phyloP scores from a whole-genome alignment of 345 rosid species.

The Eucalyptus pauciflora region DNA sequence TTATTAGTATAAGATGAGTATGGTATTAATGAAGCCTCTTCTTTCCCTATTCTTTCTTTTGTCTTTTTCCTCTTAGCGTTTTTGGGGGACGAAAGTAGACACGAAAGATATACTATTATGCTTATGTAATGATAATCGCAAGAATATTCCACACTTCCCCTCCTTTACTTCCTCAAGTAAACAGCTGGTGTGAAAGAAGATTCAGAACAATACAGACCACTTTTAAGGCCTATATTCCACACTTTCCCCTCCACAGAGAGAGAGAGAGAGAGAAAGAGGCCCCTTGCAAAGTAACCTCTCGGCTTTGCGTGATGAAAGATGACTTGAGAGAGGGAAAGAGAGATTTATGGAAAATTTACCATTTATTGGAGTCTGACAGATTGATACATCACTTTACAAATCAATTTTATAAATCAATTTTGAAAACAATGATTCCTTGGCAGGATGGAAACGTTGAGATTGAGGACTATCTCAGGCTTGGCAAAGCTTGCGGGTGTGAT shows the following conservation, averaged over 20 bases:
- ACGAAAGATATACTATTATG: neutral
- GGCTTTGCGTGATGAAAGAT: neutral
- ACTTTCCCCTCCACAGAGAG: neutral
- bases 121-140: neutral
- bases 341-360: neutral
- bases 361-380: neutral
- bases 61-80: neutral
- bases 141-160: neutral
- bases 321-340: neutral
- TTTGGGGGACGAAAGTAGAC: neutral
- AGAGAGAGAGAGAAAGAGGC: neutral
- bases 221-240: neutral
- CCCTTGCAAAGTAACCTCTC: neutral
- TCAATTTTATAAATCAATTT: neutral
- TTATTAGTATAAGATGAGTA: neutral
- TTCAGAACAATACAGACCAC: neutral
- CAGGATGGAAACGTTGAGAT: constrained; percentile 59
- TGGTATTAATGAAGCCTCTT: neutral
- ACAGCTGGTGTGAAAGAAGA: neutral
- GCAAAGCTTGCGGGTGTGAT: constrained; percentile 61
- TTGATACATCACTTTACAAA: neutral
- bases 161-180: neutral
- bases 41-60: neutral
- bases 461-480: constrained; percentile 43
- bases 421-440: neutral